These are phyloP conservation scores for Phragmites australis DNA, from an alignment of 176 grass and related monocot genomes.

Conservation along the genomic window DNA sequence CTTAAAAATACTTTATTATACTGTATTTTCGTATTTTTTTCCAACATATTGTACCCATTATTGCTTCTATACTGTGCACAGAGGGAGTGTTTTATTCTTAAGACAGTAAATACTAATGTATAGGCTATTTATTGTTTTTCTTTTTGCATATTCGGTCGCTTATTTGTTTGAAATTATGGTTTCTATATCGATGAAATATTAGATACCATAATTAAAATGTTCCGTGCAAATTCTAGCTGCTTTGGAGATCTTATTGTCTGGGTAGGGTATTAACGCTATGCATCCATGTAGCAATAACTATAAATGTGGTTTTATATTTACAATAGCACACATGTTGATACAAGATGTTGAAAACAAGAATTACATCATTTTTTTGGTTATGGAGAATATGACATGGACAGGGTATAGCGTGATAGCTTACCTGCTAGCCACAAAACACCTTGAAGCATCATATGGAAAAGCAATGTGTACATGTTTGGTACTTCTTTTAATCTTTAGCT, in stretches of 20 bases:
- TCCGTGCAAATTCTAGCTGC: not conserved
- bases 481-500: not conserved
- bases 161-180: not conserved
- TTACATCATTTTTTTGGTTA: too few relatives aligned
- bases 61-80: not conserved
- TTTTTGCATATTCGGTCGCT: not conserved
- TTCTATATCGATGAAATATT: not conserved
- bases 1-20: too few relatives aligned
- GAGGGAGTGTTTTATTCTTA: not conserved
- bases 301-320: too few relatives aligned
- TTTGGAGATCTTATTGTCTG: not conserved
- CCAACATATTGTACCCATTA: not conserved
- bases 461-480: not conserved
- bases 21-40: not conserved
- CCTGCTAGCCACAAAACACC: not conserved
- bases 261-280: not conserved
- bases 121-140: not conserved
- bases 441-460: not conserved
- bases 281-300: too few relatives aligned
- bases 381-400: not conserved
- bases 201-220: not conserved
- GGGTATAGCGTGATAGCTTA: not conserved
- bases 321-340: too few relatives aligned
- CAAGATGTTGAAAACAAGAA: too few relatives aligned
- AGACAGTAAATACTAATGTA: not conserved